These are phyloP conservation scores for Metrosideros polymorpha DNA, from an alignment of 441 rosid genomes.

Conservation along the genomic window DNA sequence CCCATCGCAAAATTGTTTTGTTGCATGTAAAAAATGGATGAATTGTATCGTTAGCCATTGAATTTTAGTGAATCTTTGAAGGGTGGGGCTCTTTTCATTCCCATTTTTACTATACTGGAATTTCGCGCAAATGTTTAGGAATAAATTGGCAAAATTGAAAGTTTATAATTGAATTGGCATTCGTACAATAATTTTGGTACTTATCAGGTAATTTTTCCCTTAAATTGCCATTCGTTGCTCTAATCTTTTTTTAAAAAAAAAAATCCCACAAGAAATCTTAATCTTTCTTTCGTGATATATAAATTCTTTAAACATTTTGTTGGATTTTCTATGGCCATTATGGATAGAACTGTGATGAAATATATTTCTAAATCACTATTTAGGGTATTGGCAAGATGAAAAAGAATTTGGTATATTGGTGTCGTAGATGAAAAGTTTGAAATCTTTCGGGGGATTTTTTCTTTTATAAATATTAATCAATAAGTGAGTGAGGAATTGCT, in stretches of 20 bases:
- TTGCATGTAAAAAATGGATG: background rate
- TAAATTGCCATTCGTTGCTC: background rate
- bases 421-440: too few relatives aligned
- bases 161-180: fast-evolving
- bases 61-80: background rate
- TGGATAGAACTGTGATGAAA: fast-evolving
- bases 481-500: background rate
- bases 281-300: background rate
- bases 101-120: background rate
- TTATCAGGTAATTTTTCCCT: background rate
- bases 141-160: background rate
- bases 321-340: background rate
- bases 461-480: background rate
- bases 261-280: background rate
- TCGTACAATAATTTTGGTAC: too few relatives aligned
- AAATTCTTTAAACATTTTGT: background rate
- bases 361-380: background rate
- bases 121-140: background rate
- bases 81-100: background rate
- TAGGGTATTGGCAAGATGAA: background rate
- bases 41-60: background rate
- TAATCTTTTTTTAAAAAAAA: too few relatives aligned
- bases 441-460: background rate
- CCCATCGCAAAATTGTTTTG: background rate
- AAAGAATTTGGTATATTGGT: background rate